Evolutionary conservation across 2,329 filamentous ascomycete genomes (phyloP).

Genomic region (Teratosphaeria pseudoeucalypti): DNA sequence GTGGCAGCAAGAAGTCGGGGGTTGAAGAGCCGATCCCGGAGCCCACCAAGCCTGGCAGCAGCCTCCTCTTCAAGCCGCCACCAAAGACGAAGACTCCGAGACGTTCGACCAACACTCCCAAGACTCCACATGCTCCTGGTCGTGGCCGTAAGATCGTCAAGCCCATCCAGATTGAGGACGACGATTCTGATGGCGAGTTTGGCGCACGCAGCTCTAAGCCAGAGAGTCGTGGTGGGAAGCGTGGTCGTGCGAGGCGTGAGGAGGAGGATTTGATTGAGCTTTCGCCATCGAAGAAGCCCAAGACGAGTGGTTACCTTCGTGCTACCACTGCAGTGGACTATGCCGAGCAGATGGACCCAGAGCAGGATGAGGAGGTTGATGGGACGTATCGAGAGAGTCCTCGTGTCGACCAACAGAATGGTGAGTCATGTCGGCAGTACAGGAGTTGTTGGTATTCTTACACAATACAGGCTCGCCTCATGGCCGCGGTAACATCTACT

Average conservation of each 20-base stretch:
- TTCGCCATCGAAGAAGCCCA: slow-evolving; percentile 5
- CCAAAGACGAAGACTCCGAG: slow-evolving; percentile 3
- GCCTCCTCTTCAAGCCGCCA: slow-evolving; percentile 3
- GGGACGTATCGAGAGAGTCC: neutral
- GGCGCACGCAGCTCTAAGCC: slow-evolving; percentile 1
- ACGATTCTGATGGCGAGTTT: slow-evolving; percentile 1
- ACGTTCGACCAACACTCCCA: neutral
- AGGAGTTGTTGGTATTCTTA: neutral
- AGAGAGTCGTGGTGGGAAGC: slow-evolving; percentile 4
- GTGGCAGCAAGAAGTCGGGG: slow-evolving; percentile 8
- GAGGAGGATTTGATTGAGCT: neutral
- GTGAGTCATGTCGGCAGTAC: neutral
- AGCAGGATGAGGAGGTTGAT: slow-evolving; percentile 1
- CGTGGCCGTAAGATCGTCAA: slow-evolving; percentile 3
- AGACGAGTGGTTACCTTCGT: slow-evolving; percentile 2
- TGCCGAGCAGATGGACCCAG: slow-evolving; percentile 1
- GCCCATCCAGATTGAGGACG: neutral
- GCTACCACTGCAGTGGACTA: slow-evolving; percentile 1
- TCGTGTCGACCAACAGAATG: neutral
- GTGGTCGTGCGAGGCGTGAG: slow-evolving; percentile 4
- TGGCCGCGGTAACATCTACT: neutral
- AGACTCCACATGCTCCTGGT: slow-evolving; percentile 2
- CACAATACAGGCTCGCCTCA: neutral
- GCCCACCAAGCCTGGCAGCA: slow-evolving; percentile 2
- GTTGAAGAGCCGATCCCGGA: slow-evolving; percentile 1